Conservation (phyloP, 345 rosid species). For the Luvunga scandens region DNA sequence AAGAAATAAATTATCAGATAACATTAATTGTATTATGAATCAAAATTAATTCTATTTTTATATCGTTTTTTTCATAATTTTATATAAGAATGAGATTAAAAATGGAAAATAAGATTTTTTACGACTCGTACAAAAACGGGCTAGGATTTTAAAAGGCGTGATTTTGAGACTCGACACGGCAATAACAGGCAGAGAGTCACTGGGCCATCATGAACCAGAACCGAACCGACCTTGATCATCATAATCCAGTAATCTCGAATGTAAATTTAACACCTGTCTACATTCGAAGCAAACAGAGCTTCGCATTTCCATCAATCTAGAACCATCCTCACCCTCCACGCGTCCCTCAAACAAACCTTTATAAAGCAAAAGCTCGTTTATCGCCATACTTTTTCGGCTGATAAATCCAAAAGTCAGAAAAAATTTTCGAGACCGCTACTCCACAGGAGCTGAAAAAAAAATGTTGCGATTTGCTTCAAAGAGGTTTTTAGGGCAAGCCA, state of each 20-base stretch:
- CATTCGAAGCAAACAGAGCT: neutral
- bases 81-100: too few relatives aligned
- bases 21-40: too few relatives aligned
- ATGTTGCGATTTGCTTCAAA: constrained; percentile 56
- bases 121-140: too few relatives aligned
- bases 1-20: too few relatives aligned
- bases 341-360: constrained; percentile 6
- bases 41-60: too few relatives aligned
- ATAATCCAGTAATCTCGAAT: neutral
- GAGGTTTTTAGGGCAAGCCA: constrained; percentile 42
- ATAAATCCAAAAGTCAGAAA: neutral
- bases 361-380: neutral
- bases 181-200: too few relatives aligned
- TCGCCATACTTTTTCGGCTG: neutral
- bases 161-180: too few relatives aligned
- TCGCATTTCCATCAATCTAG: neutral
- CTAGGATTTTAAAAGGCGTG: too few relatives aligned
- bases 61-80: too few relatives aligned
- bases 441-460: neutral
- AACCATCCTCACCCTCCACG: constrained; percentile 31
- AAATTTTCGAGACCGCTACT: neutral
- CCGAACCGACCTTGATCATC: neutral
- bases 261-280: too few relatives aligned
- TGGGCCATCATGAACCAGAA: neutral
- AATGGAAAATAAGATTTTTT: too few relatives aligned